Conservation (phyloP, 139 green algal species). For the Chlamydomonas asymmetrica region DNA sequence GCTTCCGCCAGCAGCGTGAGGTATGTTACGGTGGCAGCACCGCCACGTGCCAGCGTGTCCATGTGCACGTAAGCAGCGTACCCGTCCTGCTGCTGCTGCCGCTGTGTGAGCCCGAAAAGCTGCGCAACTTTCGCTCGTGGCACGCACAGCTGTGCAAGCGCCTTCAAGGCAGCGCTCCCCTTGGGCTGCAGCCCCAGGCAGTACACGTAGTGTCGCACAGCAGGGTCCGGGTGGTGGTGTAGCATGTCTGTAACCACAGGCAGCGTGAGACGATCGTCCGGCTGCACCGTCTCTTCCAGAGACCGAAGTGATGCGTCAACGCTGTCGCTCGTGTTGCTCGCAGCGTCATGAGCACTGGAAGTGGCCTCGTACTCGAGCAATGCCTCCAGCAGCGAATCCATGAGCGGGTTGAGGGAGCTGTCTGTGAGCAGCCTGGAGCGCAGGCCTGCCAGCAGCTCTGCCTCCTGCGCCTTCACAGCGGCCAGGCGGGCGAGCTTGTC, state of each 20-base stretch:
- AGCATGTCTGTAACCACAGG: constrained; percentile 7
- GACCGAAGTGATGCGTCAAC: neutral
- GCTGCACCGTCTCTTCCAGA: neutral
- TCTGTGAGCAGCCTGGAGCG: neutral
- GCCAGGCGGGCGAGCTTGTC: constrained; percentile 3
- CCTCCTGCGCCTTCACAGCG: neutral
- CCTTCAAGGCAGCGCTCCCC: neutral
- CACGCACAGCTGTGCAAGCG: neutral
- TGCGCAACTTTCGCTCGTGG: neutral
- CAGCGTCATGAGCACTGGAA: neutral
- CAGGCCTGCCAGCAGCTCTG: neutral
- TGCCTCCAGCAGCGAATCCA: neutral
- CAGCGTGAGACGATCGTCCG: constrained; percentile 1
- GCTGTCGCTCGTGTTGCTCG: neutral
- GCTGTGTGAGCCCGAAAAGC: neutral
- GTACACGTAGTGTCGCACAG: constrained; percentile 15
- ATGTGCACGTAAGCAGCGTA: constrained; percentile 4
- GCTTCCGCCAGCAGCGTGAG: constrained; percentile 17
- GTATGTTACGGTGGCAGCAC: neutral
- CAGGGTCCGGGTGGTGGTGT: constrained; percentile 13
- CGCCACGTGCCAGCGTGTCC: constrained; percentile 11
- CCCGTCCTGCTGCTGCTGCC: neutral
- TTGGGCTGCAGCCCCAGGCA: neutral
- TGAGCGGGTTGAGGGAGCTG: neutral
- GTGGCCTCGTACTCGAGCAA: neutral